Base-by-base conservation (phyloP, 495 filamentous ascomycete species). In the Lophiostoma macrostomum region DNA sequence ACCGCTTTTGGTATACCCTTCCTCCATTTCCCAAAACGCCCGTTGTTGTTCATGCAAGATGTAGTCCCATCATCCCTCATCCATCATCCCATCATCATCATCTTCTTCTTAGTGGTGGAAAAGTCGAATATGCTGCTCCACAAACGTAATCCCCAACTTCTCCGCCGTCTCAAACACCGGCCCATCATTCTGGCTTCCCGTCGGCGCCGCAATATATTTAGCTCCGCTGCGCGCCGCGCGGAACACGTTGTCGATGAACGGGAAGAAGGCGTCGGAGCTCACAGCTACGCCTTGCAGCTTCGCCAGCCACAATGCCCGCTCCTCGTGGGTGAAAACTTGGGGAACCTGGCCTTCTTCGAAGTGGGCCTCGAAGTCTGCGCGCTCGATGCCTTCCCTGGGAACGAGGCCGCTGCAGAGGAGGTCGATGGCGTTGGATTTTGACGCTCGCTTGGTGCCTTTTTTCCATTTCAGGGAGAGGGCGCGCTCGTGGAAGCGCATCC, bases 371-470 rank as follows among this genome's bases (percentile, higher is more conserved):
- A 91, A 98, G 32, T 83, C 80, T 63, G 85, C 84, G 58, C 84
- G 82, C 77, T 98, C 93, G 46, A 83, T 74, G 0, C 89, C 90
- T 16, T 70, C 79, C 69, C 86, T 84, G 30, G 87, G 53, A 10
- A 94, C 78, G 69, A 90, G 75, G 30, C 91, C 90, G 47, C 86
- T 89, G 68, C 93, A 91, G 55, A 96, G 82, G 53, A 96, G 74
- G 70, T 98, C 93, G 64, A 98, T 96, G 44, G 90, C 91, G 68
- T 98, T 98, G 79, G 84, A 91, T 79, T 97, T 98, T 68, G 97
- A 91, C 30, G 93, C 80, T 34, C 94, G 82, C 80, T 96, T 97
- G 63, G 86, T 87, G 46, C 93, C 91, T 71, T 91, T 89, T 81
- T 95, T 96, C 86, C 87, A 98, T 74, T 91, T 89, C 70, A 97